Percentiles rank a stretch among this genome's conserved stretches.
phyloP scores from a whole-genome alignment of 2,329 filamentous ascomycete species.

The Alternaria arborescens region DNA sequence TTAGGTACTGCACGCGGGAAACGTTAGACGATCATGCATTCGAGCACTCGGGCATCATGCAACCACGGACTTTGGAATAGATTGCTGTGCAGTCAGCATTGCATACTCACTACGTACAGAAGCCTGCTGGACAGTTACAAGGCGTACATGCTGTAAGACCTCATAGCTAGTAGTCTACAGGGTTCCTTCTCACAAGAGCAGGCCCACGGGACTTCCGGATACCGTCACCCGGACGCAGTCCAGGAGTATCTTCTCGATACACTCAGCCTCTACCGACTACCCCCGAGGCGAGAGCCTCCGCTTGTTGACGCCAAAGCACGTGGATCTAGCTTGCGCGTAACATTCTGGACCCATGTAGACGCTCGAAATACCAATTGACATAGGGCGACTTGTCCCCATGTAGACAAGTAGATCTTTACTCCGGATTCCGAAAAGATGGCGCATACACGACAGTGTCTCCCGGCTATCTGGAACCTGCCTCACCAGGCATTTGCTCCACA shows the following conservation, averaged over 20 bases:
- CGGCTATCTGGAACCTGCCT: conserved; percentile 14
- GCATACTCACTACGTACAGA: not conserved
- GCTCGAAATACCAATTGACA: conserved; percentile 10
- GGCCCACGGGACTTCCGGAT: conserved; percentile 10
- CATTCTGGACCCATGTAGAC: not conserved
- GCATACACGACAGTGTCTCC: conserved; percentile 5
- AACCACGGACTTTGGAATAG: not conserved
- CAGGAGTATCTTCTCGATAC: not conserved
- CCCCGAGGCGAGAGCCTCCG: conserved; percentile 7
- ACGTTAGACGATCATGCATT: conserved; percentile 21
- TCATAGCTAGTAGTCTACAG: not conserved
- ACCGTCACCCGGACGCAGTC: conserved; percentile 16
- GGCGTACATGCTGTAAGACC: not conserved
- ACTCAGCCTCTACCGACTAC: conserved; percentile 14
- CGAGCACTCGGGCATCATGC: not conserved
- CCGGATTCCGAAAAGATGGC: not conserved
- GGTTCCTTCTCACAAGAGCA: not conserved
- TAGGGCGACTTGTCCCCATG: not conserved
- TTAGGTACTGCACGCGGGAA: conserved; percentile 11
- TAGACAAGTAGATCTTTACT: conserved; percentile 8
- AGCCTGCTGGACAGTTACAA: not conserved
- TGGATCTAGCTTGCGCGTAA: conserved; percentile 2
- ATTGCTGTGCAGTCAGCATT: not conserved
- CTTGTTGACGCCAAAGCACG: conserved; percentile 4
- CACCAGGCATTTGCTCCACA: conserved; percentile 10